Base-by-base conservation (phyloP, 1,284 basidiomycete genomes). In the Apiotrichum gracile region DNA sequence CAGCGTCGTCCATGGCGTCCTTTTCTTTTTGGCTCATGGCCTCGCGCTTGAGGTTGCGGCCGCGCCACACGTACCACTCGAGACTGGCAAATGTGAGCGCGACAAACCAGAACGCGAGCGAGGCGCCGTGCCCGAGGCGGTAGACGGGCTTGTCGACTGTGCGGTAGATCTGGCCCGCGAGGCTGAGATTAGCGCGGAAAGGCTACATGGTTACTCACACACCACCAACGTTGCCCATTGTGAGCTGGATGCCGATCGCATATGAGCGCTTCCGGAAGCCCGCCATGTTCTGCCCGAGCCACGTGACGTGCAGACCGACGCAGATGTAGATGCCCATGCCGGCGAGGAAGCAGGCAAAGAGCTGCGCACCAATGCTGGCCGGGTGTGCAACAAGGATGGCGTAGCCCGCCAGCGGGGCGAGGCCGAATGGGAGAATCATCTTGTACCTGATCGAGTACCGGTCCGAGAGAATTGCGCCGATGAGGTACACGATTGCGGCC, bases 211-310 rank as follows among this genome's bases (percentile, higher is more conserved):
- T 19, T 4, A 49, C 37, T 49, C n/a, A 31, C 47, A 49, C 48
- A 10, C 49, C 49, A 19, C 49, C 49, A 24, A 51, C 37, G 50
- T 63, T 66, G 19, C 64, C 64, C 52, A 64, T 64, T 1, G 60
- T 52, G 49, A 64, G 64, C 52, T 62, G 63, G 26, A 54, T 40
- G 22, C 64, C 64, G 22, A 64, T 55, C n/a, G 55, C 48, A 13
- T 56, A 58, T 10, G 55, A 52, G 22, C 62, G 56, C 50, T 64
- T 62, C 42, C 55, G 61, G 50, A 61, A 62, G 5, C 58, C 59
- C 0, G 55, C 55, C 8, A 49, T 55, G 47, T 61, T 61, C 47
- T 60, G 49, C 31, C 54, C 50, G 38, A 53, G 54, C 54, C 61
- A 64, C 4, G 52, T 51, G 26, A 64, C 55, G 52, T 63, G 60